Evolutionary conservation across 306 rosid species (phyloP), one percentile per base, ranked within the genome.

Genomic region (Cercis canadensis): DNA sequence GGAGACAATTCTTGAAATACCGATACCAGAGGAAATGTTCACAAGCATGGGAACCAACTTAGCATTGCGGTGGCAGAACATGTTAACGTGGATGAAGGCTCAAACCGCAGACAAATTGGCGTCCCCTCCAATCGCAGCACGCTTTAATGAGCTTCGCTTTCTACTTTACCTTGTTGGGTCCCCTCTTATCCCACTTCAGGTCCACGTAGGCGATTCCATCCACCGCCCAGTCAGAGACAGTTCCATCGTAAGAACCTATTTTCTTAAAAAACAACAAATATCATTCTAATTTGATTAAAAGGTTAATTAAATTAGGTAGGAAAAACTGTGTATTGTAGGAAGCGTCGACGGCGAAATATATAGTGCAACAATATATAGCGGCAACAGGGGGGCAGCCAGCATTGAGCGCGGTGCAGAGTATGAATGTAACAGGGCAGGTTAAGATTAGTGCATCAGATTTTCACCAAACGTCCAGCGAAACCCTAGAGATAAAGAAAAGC

Each of bases 331-430:
- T 37, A 37, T 49, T 72, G 34, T 75, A 93, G 98, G 96, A 90
- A 91, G 94, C 95, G 60, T 94, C 98, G 36, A 94, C 97, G 12
- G 98, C 96, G 0, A 94, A 90, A 60, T 94, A 94, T 52, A 94
- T 94, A 50, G 90, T 94, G 66, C 97, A 94, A 56, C 98, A 94
- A 57, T 94, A 94, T 16, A 87, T 82, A 50, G 98, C 98, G 0
- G 98, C 98, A 4, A 94, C 98, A 11, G 98, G 98, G 62, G 98
- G 98, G 0, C 95, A 80, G 4, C 80, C 94, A 1, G 97, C 97
- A 37, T 66, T 94, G 79, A 94, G 84, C 74, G 80, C 86, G 3
- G 84, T 94, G 60, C 82, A 79, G 1, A 94, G 96, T 78, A 94
- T 94, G 98, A 86, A 95, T 39, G 89, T 89, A 10, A 89, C 84